phyloP scores from a whole-genome alignment of 768 basidiomycete genomes.

The Podaxis sp. region DNA sequence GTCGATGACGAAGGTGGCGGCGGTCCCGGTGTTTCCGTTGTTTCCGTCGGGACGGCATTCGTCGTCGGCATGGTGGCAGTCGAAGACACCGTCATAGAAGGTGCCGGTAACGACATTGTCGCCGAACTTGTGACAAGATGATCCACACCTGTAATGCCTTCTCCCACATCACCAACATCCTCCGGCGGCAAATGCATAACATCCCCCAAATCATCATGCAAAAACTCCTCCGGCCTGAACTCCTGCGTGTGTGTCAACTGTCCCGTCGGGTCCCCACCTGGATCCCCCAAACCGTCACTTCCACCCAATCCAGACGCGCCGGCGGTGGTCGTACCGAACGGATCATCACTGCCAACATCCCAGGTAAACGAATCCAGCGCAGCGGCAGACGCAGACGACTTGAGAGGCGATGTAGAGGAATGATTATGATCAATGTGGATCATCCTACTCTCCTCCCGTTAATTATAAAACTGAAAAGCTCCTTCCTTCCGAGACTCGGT shows the following conservation, averaged over 20 bases:
- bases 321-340: not conserved
- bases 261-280: not conserved
- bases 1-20: slow-evolving; percentile 26
- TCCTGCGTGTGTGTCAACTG: slow-evolving; percentile 2
- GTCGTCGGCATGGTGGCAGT: not conserved
- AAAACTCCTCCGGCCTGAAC: slow-evolving; percentile 11
- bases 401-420: slow-evolving; percentile 14
- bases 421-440: slow-evolving; percentile 14
- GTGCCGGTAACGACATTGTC: not conserved
- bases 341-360: slow-evolving; percentile 12
- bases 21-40: slow-evolving; percentile 11
- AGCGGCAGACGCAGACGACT: slow-evolving; percentile 14
- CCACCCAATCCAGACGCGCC: not conserved
- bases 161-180: slow-evolving; percentile 7
- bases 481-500: not conserved
- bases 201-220: slow-evolving; percentile 10
- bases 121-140: not conserved
- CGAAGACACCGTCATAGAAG: not conserved
- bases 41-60: not conserved
- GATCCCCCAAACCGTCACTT: not conserved
- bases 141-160: not conserved
- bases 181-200: slow-evolving; percentile 12
- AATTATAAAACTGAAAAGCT: not conserved
- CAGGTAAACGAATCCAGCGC: slow-evolving; percentile 13
- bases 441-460: slow-evolving; percentile 8